phyloP scores from a whole-genome alignment of 1,284 basidiomycete genomes.

The Afroboletus lepidellus region DNA sequence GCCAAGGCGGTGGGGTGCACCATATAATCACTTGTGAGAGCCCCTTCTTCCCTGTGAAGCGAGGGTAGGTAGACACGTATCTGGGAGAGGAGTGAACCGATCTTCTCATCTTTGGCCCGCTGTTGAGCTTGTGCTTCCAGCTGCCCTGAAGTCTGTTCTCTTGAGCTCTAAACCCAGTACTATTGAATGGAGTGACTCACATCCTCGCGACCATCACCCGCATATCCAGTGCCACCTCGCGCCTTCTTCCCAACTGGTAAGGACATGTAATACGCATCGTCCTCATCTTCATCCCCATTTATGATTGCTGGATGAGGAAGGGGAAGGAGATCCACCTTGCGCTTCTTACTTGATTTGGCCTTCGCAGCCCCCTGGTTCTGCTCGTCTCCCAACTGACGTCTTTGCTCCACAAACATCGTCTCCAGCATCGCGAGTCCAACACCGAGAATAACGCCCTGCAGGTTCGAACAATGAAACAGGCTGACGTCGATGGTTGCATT shows the following conservation, averaged over 20 bases:
- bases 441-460: slow-evolving; percentile 85
- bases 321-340: slow-evolving; percentile 43
- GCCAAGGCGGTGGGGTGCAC: slow-evolving; percentile 87
- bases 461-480: slow-evolving; percentile 83
- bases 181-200: slow-evolving; percentile 46
- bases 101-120: slow-evolving; percentile 64
- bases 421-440: slow-evolving; percentile 82
- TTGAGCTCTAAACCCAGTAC: slow-evolving; percentile 2
- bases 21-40: slow-evolving; percentile 80
- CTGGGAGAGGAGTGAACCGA: slow-evolving; percentile 63
- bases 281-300: slow-evolving; percentile 55
- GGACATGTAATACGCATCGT: slow-evolving; percentile 46
- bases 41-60: slow-evolving; percentile 67
- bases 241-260: slow-evolving; percentile 54
- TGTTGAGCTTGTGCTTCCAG: slow-evolving; percentile 73
- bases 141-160: slow-evolving; percentile 69
- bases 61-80: slow-evolving; percentile 81
- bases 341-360: slow-evolving; percentile 47
- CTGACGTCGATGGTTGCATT: slow-evolving; percentile 46
- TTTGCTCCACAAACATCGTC: slow-evolving; percentile 61
- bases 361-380: slow-evolving; percentile 36
- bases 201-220: slow-evolving; percentile 76
- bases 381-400: slow-evolving; percentile 40
- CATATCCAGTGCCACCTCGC: slow-evolving; percentile 82
- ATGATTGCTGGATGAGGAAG: slow-evolving; percentile 27